phyloP scores from a whole-genome alignment of 164 flowering plant species.

The Annona squamosa region DNA sequence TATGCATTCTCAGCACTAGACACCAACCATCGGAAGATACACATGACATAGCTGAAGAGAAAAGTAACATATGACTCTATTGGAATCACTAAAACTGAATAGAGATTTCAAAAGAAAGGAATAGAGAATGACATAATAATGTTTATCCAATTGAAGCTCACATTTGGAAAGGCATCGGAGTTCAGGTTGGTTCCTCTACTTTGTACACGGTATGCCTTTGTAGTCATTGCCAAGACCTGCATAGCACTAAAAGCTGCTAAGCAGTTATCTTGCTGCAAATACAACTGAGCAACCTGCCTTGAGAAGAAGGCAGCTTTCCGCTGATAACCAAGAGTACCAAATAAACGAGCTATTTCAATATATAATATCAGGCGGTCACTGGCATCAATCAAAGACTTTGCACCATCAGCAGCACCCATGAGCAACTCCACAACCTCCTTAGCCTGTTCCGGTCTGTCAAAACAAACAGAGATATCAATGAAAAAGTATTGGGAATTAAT shows the following conservation, averaged over 20 bases:
- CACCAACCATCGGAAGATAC: background rate
- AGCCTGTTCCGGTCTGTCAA: conserved; percentile 64
- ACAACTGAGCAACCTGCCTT: conserved; percentile 94
- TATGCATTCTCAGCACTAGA: background rate
- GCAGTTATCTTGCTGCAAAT: conserved; percentile 84
- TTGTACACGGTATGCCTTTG: conserved; percentile 91
- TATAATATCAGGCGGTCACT: conserved; percentile 79
- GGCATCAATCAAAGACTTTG: conserved; percentile 92
- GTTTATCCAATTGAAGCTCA: conserved; percentile 30
- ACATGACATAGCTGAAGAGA: background rate
- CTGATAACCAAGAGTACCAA: conserved; percentile 84
- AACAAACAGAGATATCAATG: conserved; percentile 7
- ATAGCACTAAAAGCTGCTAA: conserved; percentile 90
- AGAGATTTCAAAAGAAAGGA: background rate
- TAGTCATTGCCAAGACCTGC: conserved; percentile 97
- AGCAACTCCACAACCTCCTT: conserved; percentile 88
- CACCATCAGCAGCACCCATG: conserved; percentile 97
- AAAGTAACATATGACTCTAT: background rate
- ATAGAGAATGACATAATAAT: background rate
- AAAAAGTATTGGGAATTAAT: background rate
- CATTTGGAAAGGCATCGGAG: conserved; percentile 31
- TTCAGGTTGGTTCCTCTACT: conserved; percentile 65
- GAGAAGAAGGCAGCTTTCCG: conserved; percentile 98
- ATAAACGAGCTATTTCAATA: conserved; percentile 95
- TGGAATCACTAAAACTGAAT: background rate